Evolutionary conservation across 2,329 filamentous ascomycete species (phyloP), one percentile per base, ranked within the genome.

Genomic region (Zymoseptoria passerinii): DNA sequence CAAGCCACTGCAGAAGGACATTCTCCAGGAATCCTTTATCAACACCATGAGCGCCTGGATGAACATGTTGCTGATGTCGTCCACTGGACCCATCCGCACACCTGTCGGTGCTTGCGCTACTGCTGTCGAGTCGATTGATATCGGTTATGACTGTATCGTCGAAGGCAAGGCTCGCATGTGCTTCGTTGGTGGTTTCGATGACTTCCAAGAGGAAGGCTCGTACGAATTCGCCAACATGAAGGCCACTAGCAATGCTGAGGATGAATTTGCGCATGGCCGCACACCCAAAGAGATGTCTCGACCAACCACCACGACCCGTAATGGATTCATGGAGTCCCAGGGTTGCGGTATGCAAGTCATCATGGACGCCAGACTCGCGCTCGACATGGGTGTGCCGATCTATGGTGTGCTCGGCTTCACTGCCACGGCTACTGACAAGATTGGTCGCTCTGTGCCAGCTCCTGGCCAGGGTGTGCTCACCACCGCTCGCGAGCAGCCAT

Each of bases 161-260:
- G 92, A 97, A 75, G 94, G 94, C 77, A 99, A 99, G 82, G 94
- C 95, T 60, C 89, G 92, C 55, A 85, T 99, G 70, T 97, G 92
- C 82, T 88, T 99, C 65, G 95, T 99, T 60, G 94, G 94, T 83
- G 94, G 94, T 67, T 97, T 99, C 71, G 94, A 99, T 78, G 95
- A 99, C 77, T 96, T 99, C 80, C 91, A 95, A 71, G 94, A 99
- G 78, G 94, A 99, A 78, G 95, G 94, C 55, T 99, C 94, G 1
- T 99, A 96, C 72, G 94, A 99, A 76, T 99, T 99, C 74, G 94
- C 94, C 80, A 99, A 99, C 81, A 99, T 99, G 94, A 95, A 96
- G 78, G 94, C 94, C 60, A 99, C 94, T 57, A 96, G 92, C 83
- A 99, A 97, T 72, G 92, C 92, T 27, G 88, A 96, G 61, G 92